Percentiles rank a stretch among this genome's conserved stretches.
These are phyloP conservation scores for Taphrina wiesneri DNA, from an alignment of 1,139 yeast species.

Conservation along the genomic window DNA sequence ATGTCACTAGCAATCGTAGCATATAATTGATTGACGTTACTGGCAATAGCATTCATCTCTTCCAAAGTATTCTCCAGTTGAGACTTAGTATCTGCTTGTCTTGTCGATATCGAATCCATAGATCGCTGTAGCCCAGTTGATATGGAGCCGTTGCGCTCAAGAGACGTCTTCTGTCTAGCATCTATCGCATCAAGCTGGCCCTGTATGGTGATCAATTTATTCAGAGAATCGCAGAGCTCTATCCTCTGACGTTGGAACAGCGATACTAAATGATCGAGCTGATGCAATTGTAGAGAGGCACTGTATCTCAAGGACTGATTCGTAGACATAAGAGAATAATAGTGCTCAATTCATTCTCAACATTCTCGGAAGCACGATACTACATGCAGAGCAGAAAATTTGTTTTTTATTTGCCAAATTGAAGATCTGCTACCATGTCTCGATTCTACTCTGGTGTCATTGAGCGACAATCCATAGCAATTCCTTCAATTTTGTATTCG, in stretches of 20 bases:
- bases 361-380: too few species aligned
- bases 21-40: neutral
- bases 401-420: too few species aligned
- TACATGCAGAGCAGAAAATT: too few species aligned
- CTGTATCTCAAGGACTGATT: conserved; percentile 1
- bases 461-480: too few species aligned
- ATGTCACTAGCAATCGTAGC: neutral
- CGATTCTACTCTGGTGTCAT: too few species aligned
- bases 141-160: neutral
- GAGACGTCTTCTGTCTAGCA: neutral
- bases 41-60: conserved; percentile 2
- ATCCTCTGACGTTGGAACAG: neutral
- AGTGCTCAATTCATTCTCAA: neutral
- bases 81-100: neutral
- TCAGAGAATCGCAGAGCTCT: neutral
- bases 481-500: too few species aligned
- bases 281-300: neutral
- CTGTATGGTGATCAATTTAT: neutral
- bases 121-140: neutral
- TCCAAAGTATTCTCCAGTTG: conserved; percentile 1
- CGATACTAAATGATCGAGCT: neutral
- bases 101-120: neutral
- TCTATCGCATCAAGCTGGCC: neutral
- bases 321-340: neutral
- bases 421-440: too few species aligned